phyloP scores from a whole-genome alignment of 2,329 filamentous ascomycete species.

The Colletotrichum viniferum region DNA sequence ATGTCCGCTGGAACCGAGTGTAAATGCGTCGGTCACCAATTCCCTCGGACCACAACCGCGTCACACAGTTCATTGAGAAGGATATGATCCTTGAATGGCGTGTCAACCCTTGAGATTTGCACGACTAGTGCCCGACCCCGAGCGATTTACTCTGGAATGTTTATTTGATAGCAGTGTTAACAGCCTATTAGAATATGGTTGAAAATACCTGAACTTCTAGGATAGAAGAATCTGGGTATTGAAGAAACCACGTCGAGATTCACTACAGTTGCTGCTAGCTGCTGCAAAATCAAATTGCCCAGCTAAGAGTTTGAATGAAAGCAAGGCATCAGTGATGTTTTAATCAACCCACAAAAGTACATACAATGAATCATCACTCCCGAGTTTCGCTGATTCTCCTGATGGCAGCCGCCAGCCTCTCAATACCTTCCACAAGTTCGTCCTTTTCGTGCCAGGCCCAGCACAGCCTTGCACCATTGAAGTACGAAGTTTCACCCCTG shows the following conservation, averaged over 20 bases:
- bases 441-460: slow-evolving; percentile 75
- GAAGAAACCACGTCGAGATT: not conserved
- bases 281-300: not conserved
- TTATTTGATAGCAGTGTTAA: not conserved
- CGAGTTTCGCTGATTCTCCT: not conserved
- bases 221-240: not conserved
- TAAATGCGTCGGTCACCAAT: not conserved
- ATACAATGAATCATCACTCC: not conserved
- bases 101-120: not conserved
- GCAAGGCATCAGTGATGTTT: not conserved
- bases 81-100: not conserved
- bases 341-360: not conserved
- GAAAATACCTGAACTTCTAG: not conserved
- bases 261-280: not conserved
- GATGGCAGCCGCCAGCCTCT: slow-evolving; percentile 52
- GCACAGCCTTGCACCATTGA: slow-evolving; percentile 60
- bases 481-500: not conserved
- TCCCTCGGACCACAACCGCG: not conserved
- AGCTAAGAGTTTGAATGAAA: not conserved
- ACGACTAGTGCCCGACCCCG: not conserved
- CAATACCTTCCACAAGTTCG: slow-evolving; percentile 70
- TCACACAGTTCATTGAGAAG: not conserved
- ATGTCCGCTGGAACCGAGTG: not conserved
- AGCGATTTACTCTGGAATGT: not conserved
- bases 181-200: not conserved